Evolutionary conservation across 331 rosid species (phyloP), one percentile per base, ranked within the genome.

Genomic region (Phaseolus coccineus): DNA sequence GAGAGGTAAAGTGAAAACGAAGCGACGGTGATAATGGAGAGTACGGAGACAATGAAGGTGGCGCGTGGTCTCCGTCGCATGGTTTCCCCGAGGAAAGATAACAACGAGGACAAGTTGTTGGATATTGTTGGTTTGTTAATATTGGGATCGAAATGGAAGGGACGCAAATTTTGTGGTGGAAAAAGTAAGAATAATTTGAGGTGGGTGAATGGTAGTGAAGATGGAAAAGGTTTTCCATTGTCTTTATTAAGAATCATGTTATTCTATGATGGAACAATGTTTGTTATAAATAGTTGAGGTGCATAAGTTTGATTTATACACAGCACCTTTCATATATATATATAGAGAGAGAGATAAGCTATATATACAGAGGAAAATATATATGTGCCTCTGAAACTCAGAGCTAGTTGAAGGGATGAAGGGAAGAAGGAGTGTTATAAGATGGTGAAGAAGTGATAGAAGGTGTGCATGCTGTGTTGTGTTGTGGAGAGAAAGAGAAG

Each of bases 21-120:
- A 12, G 87, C 73, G 31, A 87, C 84, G 71, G 78, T 12, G 35
- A 88, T 11, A 51, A 93, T 13, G 15, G 56, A 3, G 46, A 85
- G 46, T 19, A 84, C 4, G 28, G 78, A 35, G 69, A 88, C 12
- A 2, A 85, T 7, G 37, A 89, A 70, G 46, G 87, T 33, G 28
- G 87, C n/a, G 12, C 76, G 86, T 8, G 82, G 77, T 44, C 71
- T 73, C 8, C 89, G 82, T 10, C 79, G 82, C 94, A 91, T 93
- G 77, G 86, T 35, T 69, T 14, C 40, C 67, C 39, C n/a, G 0
- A 27, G 3, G 39, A 15, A 28, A 12, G 4, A 6, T 3, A 58
- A 27, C 39, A 58, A 12, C 33, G n/a, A 12, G 0, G 27, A 28
- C n/a, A 16, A 28, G 3, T 5, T 30, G 9, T 63, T 15, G 25